Evolutionary conservation across 1,139 yeast genomes (phyloP), one percentile per base, ranked within the genome.

Genomic region (Arxiozyma bovina): DNA sequence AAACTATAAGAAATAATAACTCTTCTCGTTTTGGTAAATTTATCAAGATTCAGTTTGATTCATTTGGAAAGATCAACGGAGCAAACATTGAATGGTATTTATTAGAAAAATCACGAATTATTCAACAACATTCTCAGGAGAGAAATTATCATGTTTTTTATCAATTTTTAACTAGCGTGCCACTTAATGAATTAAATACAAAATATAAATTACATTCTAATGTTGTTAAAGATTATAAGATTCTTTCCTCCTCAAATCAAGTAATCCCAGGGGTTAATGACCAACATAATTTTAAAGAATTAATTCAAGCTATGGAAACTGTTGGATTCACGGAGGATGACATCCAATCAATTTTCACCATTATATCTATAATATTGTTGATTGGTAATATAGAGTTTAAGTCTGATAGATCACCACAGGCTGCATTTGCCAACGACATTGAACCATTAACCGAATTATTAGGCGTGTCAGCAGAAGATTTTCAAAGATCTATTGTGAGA

Each of bases 1-100:
- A 93, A 64, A 94, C 99, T 0, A 89, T 90, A 34, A 81, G 94
- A 61, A 94, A 94, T 69, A 85, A 91, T 69, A 94, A 94, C 69
- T 90, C 98, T 11, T 93, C 99, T 12, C 80, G 99, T 66, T 94
- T 94, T 69, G 99, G 99, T 50, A 94, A 94, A 70, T 94, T 93
- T 67, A 89, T 94, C 59, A 85, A 93, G 63, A 87, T 94, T 56
- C 90, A 83, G 69, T 89, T 93, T 63, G 77, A 81, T 53, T 65
- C 74, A 1, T 72, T 77, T 12, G 90, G 89, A 5, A 78, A 79
- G 58, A 85, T 94, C 45, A 77, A 81, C 25, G 97, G 97, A 12
- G 98, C 98, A 12, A 85, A 87, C 59, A 89, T 94, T 54, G 96
- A 93, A 65, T 94, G 96, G 87, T 94, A 94, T 63, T 74, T 94